Evolutionary conservation across 352 stramenopile genomes (phyloP).

Genomic region (Phytophthora citrophthora): DNA sequence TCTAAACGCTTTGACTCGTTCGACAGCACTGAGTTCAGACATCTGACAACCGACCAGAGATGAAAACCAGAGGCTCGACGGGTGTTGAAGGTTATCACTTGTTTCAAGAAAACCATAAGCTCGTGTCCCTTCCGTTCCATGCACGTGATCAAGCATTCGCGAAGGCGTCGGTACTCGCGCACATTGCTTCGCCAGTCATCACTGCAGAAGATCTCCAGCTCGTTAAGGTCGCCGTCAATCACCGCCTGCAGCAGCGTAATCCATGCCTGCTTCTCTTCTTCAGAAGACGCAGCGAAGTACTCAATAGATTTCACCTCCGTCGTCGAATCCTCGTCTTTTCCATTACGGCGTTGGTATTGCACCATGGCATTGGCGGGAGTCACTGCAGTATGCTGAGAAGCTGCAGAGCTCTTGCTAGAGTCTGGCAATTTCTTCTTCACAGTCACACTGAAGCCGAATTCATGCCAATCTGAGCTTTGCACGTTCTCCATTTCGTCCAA

Average conservation of each 20-base stretch:
- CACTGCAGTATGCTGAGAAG: constrained; percentile 15
- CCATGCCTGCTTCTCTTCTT: constrained; percentile 74
- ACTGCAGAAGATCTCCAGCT: constrained; percentile 88
- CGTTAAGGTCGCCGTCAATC: constrained; percentile 81
- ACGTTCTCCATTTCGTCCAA: constrained; percentile 86
- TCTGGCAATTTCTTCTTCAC: constrained; percentile 63
- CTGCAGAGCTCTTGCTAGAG: constrained; percentile 17
- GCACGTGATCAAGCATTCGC: constrained; percentile 80
- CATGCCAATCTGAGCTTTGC: constrained; percentile 73
- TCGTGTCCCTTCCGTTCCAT: constrained; percentile 87
- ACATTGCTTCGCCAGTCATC: constrained; percentile 91
- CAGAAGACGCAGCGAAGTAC: constrained; percentile 75
- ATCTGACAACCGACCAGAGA: constrained; percentile 79
- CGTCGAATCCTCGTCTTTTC: constrained; percentile 34
- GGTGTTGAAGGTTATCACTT: constrained; percentile 73
- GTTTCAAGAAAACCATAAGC: constrained; percentile 82
- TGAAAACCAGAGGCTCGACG: constrained; percentile 74
- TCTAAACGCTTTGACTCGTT: constrained; percentile 88
- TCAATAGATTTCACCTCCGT: constrained; percentile 58
- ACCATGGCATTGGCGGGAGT: constrained; percentile 37
- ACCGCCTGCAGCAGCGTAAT: constrained; percentile 73
- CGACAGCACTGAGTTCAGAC: constrained; percentile 69
- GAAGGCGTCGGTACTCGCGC: constrained; percentile 77
- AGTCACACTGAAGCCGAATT: constrained; percentile 73
- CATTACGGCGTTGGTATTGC: constrained; percentile 41